Evolutionary conservation across 2,329 filamentous ascomycete genomes (phyloP).

Genomic region (Sarocladium kiliense): DNA sequence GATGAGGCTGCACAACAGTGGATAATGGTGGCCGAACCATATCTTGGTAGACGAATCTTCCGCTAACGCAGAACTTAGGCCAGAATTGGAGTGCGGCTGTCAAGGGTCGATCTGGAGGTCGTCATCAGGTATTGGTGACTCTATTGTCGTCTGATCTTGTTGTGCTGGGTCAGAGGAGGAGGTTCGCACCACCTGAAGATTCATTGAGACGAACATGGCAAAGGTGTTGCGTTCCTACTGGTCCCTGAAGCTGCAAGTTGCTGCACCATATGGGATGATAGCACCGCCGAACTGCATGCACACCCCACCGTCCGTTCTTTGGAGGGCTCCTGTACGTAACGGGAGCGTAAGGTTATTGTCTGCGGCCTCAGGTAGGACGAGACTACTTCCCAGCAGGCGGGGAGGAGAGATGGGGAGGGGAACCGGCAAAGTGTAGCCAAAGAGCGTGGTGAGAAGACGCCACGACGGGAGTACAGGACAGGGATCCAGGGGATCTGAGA

Average conservation of each 20-base stretch:
- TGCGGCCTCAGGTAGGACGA: background rate
- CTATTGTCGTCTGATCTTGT: too few relatives aligned
- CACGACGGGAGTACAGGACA: slow-evolving; percentile 4
- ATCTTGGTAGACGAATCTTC: background rate
- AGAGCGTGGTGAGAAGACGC: background rate
- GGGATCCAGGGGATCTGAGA: slow-evolving; percentile 8
- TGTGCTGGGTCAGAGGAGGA: too few relatives aligned
- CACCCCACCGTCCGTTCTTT: background rate
- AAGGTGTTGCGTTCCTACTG: too few relatives aligned
- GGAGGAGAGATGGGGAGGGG: background rate
- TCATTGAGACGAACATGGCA: too few relatives aligned
- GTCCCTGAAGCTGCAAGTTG: too few relatives aligned
- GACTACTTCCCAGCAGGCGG: background rate
- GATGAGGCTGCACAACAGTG: background rate
- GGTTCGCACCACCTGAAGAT: too few relatives aligned
- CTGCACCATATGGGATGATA: background rate
- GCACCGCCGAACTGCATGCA: background rate
- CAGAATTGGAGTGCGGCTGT: too few relatives aligned
- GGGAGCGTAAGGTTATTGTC: background rate
- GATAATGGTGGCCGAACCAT: background rate
- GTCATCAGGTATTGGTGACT: too few relatives aligned
- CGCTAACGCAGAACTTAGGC: background rate
- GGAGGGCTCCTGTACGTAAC: background rate
- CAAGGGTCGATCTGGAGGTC: too few relatives aligned
- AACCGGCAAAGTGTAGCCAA: slow-evolving; percentile 1